These are phyloP conservation scores for Omphalea diandra DNA, from an alignment of 441 rosid genomes.

Conservation along the genomic window DNA sequence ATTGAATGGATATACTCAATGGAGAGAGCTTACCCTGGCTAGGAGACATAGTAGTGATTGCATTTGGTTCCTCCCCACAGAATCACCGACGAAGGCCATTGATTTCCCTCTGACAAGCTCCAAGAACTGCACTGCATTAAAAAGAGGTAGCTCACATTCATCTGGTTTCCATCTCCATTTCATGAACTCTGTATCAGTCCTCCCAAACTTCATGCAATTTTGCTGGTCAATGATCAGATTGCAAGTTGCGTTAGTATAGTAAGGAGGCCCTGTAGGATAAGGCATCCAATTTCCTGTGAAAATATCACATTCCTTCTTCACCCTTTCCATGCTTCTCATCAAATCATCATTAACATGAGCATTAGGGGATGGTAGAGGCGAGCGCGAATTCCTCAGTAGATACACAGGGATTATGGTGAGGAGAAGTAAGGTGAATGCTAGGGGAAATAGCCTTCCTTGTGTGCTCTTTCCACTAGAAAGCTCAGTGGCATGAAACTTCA, in stretches of 20 bases:
- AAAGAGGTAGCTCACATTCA: slow-evolving; percentile 58
- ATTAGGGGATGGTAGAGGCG: slow-evolving; percentile 23
- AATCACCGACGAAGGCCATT: slow-evolving; percentile 80
- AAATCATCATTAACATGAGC: slow-evolving; percentile 6
- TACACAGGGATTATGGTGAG: slow-evolving; percentile 35
- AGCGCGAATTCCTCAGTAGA: slow-evolving; percentile 20
- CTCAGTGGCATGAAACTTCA: slow-evolving; percentile 30
- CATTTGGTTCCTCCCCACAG: slow-evolving; percentile 80
- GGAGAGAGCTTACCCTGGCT: slow-evolving; percentile 42
- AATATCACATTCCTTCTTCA: slow-evolving; percentile 47
- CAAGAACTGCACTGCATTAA: slow-evolving; percentile 56
- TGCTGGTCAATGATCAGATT: slow-evolving; percentile 63
- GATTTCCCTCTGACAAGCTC: slow-evolving; percentile 69
- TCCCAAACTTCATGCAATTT: slow-evolving; percentile 70
- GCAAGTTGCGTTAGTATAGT: slow-evolving; percentile 60
- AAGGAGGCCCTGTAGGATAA: slow-evolving; percentile 54
- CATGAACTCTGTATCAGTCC: slow-evolving; percentile 67
- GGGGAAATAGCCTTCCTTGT: slow-evolving; percentile 15
- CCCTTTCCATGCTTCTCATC: slow-evolving; percentile 17
- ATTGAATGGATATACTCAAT: background rate
- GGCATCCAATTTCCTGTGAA: slow-evolving; percentile 67
- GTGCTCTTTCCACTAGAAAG: slow-evolving; percentile 21
- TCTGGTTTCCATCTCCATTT: slow-evolving; percentile 84
- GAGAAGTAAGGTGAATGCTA: slow-evolving; percentile 31
- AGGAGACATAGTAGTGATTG: slow-evolving; percentile 78